Evolutionary conservation across 2,329 filamentous ascomycete genomes (phyloP), one percentile per base, ranked within the genome.

Genomic region (Fusarium udum): DNA sequence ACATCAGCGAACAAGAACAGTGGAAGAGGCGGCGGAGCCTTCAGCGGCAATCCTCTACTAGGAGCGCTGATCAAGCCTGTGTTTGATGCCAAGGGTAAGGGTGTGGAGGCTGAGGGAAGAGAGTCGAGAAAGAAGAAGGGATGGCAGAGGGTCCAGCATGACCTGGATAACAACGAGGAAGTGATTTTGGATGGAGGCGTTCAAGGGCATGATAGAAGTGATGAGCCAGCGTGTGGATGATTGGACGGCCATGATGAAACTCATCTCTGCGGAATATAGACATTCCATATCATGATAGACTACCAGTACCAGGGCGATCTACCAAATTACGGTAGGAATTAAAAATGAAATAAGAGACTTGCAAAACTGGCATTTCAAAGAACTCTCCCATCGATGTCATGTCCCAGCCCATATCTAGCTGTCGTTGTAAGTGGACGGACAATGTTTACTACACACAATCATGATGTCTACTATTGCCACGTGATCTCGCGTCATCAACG

Each of bases 31-130:
- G 85, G 86, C 10, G 90, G 91, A 3, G 89, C 88, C 6, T 94
- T 93, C 76, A 92, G 90, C 74, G 87, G 84, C 64, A 95, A 94
- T 71, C 92, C 92, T 4, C 80, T 94, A 36, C 82, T 93, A 18
- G 88, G 89, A 6, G 87, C 87, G 0, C 78, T 94, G 71, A 92
- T 94, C 72, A 87, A 89, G 73, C 92, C 92, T 0, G 87, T 91
- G 10, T 90, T 82, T 60, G 83, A 89, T 62, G 81, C 82, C 22
- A 88, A 88, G 73, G 87, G 85, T 8, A 89, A 91, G 75, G 88
- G 84, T 12, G 69, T 71, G 0, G 82, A 82, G 51, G 75, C 73
- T 18, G 75, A 77, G 40, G 78, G 75, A n/a, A 82, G 87, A 24
- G 82, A 87, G 28, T 82, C 83, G 39, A 81, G 85, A 52, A 81